phyloP scores from a whole-genome alignment of 2,329 filamentous ascomycete genomes.

The Elsinoe batatas region DNA sequence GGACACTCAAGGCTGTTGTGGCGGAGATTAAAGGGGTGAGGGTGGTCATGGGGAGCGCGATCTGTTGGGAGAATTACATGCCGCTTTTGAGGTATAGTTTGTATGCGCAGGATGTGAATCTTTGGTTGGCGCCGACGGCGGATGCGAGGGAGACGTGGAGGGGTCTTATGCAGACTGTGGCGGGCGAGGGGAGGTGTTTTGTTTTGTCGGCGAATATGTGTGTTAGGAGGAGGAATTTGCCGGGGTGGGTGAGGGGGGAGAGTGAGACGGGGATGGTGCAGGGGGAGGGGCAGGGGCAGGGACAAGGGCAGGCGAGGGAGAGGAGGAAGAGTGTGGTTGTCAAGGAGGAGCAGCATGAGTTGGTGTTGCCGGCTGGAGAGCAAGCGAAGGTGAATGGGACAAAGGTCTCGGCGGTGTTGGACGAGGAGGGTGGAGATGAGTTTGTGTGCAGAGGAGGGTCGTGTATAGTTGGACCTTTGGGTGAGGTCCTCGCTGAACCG shows the following conservation, averaged over 20 bases:
- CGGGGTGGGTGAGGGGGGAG: conserved; percentile 43
- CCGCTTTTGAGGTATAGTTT: conserved; percentile 72
- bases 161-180: conserved; percentile 70
- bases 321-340: conserved; percentile 15
- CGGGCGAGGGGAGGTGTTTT: conserved; percentile 71
- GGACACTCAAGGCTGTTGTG: conserved; percentile 67
- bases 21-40: conserved; percentile 70
- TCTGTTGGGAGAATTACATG: conserved; percentile 98
- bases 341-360: conserved; percentile 45
- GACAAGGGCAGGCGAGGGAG: background rate
- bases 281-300: background rate
- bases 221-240: conserved; percentile 49
- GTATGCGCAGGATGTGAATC: conserved; percentile 82
- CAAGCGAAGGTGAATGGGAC: conserved; percentile 16
- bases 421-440: conserved; percentile 28
- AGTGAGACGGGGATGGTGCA: conserved; percentile 18
- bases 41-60: conserved; percentile 73
- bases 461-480: conserved; percentile 68
- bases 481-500: conserved; percentile 69
- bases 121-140: conserved; percentile 85
- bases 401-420: conserved; percentile 8
- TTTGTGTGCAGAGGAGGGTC: conserved; percentile 69
- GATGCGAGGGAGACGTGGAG: conserved; percentile 78
- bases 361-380: conserved; percentile 33
- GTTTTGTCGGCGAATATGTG: conserved; percentile 83